phyloP scores from a whole-genome alignment of 2,329 filamentous ascomycete species.

The Ophiocordyceps camponoti-saundersi region DNA sequence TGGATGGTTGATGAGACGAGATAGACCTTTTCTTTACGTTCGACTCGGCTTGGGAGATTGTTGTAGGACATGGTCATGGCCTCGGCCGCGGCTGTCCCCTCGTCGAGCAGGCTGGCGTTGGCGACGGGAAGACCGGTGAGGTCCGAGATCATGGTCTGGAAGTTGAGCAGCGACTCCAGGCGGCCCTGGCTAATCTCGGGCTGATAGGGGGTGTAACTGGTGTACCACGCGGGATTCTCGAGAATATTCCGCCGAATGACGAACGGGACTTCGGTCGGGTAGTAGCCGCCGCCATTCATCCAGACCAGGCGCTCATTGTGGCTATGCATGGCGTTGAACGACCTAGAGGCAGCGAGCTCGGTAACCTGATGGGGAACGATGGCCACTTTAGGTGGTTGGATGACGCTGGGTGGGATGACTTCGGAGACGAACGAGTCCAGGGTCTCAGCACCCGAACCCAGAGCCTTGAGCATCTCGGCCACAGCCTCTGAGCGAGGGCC shows the following conservation, averaged over 20 bases:
- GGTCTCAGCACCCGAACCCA: constrained; percentile 56
- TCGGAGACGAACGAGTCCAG: constrained; percentile 73
- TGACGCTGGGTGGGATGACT: constrained; percentile 66
- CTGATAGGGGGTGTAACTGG: constrained; percentile 94
- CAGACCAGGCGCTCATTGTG: constrained; percentile 31
- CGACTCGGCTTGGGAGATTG: constrained; percentile 56
- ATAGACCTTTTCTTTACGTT: constrained; percentile 61
- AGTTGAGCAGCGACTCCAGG: constrained; percentile 83
- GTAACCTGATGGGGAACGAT: constrained; percentile 38
- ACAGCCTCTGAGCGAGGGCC: constrained; percentile 57
- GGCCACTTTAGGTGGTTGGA: constrained; percentile 19
- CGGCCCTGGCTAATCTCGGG: constrained; percentile 93
- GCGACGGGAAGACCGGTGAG: constrained; percentile 74
- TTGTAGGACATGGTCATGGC: constrained; percentile 89
- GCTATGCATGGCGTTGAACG: constrained; percentile 20
- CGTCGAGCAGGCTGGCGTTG: constrained; percentile 82
- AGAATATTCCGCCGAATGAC: constrained; percentile 88
- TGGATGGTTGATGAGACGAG: constrained; percentile 72
- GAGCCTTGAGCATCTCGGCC: constrained; percentile 59
- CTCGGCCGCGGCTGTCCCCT: constrained; percentile 83
- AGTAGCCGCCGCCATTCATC: constrained; percentile 80
- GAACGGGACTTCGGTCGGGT: constrained; percentile 67
- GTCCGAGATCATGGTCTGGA: constrained; percentile 83
- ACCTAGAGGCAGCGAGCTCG: constrained; percentile 7
- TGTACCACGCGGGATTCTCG: constrained; percentile 93